phyloP scores from a whole-genome alignment of 768 basidiomycete species.

The Mycena amicta region DNA sequence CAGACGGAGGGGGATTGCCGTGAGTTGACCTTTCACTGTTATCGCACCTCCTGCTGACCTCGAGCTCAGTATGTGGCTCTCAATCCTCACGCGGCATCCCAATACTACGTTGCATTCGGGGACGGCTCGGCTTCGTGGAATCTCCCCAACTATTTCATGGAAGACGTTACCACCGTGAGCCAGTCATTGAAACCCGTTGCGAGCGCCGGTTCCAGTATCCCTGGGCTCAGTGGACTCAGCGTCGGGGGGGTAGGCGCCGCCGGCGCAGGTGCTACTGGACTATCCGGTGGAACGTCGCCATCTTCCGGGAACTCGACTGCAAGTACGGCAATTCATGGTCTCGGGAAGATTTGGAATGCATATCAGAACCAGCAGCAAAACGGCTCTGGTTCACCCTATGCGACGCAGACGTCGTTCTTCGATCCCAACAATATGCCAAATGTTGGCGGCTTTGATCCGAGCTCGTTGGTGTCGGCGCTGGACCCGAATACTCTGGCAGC shows the following conservation, averaged over 20 bases:
- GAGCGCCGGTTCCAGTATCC: background rate
- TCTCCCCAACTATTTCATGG: constrained; percentile 15
- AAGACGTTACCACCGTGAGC: constrained; percentile 20
- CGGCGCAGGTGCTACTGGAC: background rate
- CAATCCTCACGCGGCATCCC: constrained; percentile 16
- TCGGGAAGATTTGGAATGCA: constrained; percentile 15
- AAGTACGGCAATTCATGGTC: constrained; percentile 10
- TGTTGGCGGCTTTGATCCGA: constrained; percentile 9
- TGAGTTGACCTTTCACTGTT: background rate
- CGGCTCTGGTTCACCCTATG: constrained; percentile 4
- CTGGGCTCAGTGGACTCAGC: background rate
- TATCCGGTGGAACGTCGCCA: background rate
- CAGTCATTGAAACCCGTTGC: constrained; percentile 9
- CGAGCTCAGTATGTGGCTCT: constrained; percentile 15
- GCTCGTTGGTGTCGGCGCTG: background rate
- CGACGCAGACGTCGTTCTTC: constrained; percentile 12
- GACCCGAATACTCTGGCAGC: constrained; percentile 4
- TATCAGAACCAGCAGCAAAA: constrained; percentile 14
- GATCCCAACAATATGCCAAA: background rate
- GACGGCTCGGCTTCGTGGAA: constrained; percentile 19
- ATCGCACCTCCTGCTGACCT: background rate
- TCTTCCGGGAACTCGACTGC: background rate
- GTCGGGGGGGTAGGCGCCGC: background rate
- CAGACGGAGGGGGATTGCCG: constrained; percentile 19
- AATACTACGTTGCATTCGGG: constrained; percentile 21